Evolutionary conservation across 1,139 yeast species (phyloP).

Genomic region (Ashbya aceris): DNA sequence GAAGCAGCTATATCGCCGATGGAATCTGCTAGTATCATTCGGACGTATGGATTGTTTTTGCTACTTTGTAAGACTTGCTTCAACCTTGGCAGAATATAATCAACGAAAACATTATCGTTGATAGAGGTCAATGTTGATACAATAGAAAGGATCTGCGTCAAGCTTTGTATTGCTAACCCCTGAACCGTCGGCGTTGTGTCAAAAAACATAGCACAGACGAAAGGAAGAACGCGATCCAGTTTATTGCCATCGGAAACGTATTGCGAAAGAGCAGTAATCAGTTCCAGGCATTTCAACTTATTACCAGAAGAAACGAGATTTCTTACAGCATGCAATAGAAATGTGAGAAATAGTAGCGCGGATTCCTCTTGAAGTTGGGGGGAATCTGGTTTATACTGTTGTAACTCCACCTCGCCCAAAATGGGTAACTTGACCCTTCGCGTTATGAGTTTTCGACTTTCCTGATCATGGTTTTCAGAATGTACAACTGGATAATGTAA

Average conservation of each 20-base stretch:
- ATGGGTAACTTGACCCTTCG: constrained; percentile 3
- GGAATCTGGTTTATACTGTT: constrained; percentile 3
- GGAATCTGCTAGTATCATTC: constrained; percentile 62
- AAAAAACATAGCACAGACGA: constrained; percentile 44
- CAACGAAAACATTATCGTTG: constrained; percentile 68
- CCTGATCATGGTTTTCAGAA: constrained; percentile 4
- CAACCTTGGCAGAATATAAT: constrained; percentile 71
- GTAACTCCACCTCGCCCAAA: constrained; percentile 10
- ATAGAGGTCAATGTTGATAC: constrained; percentile 67
- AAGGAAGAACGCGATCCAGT: constrained; percentile 78
- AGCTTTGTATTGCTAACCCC: constrained; percentile 44
- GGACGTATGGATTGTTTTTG: constrained; percentile 39
- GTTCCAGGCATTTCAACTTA: constrained; percentile 63
- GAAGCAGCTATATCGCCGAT: constrained; percentile 60
- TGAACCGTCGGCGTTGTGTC: constrained; percentile 55
- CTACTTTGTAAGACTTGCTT: constrained; percentile 35
- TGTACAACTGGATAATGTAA: constrained; percentile 34
- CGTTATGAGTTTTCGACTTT: neutral
- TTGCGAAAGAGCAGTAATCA: constrained; percentile 69
- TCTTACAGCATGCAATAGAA: constrained; percentile 56
- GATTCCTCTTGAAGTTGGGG: constrained; percentile 4
- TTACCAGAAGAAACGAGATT: constrained; percentile 55
- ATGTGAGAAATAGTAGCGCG: constrained; percentile 53
- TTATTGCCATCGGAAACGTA: constrained; percentile 73
- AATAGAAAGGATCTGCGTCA: constrained; percentile 53